A percentile compares a stretch with the other conserved stretches of the same genome.
phyloP scores from a whole-genome alignment of 768 basidiomycete genomes.

The Auricularia sp. region DNA sequence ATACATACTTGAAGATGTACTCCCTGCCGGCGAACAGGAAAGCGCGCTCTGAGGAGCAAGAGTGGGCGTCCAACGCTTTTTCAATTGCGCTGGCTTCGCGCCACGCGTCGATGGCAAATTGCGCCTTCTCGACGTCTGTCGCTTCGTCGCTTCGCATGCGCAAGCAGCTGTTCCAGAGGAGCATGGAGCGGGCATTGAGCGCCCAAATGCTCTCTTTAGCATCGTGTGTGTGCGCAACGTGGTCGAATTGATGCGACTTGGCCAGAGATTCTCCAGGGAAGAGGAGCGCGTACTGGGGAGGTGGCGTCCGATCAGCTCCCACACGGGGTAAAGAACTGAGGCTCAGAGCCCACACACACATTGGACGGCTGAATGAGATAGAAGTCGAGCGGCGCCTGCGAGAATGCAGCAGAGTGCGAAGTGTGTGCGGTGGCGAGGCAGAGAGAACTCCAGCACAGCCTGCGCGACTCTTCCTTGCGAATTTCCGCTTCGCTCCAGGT shows the following conservation, averaged over 20 bases:
- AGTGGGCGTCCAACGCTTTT: conserved; percentile 55
- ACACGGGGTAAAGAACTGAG: conserved; percentile 6
- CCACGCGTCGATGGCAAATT: conserved; percentile 51
- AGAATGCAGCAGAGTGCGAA: conserved; percentile 58
- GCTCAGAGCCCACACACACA: conserved; percentile 36
- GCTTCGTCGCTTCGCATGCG: conserved; percentile 36
- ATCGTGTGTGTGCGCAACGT: conserved; percentile 34
- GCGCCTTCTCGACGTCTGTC: conserved; percentile 44
- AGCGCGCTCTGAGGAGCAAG: conserved; percentile 59
- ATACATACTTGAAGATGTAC: conserved; percentile 62
- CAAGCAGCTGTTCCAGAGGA: conserved; percentile 66
- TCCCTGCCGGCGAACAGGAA: conserved; percentile 60
- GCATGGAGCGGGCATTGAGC: conserved; percentile 70
- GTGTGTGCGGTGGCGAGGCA: conserved; percentile 59
- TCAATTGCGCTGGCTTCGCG: conserved; percentile 59
- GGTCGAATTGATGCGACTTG: conserved; percentile 20
- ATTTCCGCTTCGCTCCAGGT: conserved; percentile 46
- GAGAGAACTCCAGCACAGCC: conserved; percentile 69
- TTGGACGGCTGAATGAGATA: conserved; percentile 56
- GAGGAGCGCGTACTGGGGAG: conserved; percentile 45
- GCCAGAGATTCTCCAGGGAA: conserved; percentile 69
- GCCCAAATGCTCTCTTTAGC: conserved; percentile 77
- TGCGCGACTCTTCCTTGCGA: conserved; percentile 60
- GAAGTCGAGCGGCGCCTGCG: conserved; percentile 46
- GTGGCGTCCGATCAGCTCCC: conserved; percentile 9